Evolutionary conservation across 371 early-diverging fungal species (phyloP), one percentile per base, ranked within the genome.

Genomic region (Rhizopus sp.): DNA sequence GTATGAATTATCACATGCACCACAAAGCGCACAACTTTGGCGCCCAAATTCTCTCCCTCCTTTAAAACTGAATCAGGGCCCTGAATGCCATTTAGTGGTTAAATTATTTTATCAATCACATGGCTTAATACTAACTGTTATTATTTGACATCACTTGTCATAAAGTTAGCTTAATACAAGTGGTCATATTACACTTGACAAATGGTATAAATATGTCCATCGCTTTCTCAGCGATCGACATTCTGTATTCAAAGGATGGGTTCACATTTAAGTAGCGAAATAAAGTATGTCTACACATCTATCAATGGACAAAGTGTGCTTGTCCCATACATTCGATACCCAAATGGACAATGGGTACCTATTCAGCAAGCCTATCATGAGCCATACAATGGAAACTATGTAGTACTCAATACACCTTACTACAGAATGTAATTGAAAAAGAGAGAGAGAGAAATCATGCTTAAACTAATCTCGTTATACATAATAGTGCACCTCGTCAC

Each of bases 331-430:
- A 42, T 55, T 32, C 55, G 62, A 10, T 33, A 44, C 17, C 13
- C 55, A 6, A 50, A 55, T 51, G 62, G 56, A n/a, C 52, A 51
- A 50, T 61, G 62, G 62, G 40, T 55, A 13, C 62, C 54, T 6
- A 31, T 55, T 7, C 42, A 41, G 15, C 16, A 50, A 32, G 4
- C 31, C 5, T 31, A 53, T 29, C 7, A 32, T n/a, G 40, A n/a
- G n/a, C 49, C 54, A 15, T 54, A 41, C 44, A 55, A 60, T 23
- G 31, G 2, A 40, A 54, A n/a, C 15, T 41, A 41, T 5, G 6
- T 15, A n/a, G 6, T 15, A 6, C 15, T 41, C n/a, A 41, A 41
- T 13, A 8, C n/a, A 15, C 10, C 15, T 5, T 15, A 10, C 15
- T 41, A 41, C 13, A 23, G 23, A 23, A 23, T 23, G 23, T 23